phyloP scores from a whole-genome alignment of 225 moss, liverwort and hornwort species.

The Bryoerythrophyllum caledonicum region DNA sequence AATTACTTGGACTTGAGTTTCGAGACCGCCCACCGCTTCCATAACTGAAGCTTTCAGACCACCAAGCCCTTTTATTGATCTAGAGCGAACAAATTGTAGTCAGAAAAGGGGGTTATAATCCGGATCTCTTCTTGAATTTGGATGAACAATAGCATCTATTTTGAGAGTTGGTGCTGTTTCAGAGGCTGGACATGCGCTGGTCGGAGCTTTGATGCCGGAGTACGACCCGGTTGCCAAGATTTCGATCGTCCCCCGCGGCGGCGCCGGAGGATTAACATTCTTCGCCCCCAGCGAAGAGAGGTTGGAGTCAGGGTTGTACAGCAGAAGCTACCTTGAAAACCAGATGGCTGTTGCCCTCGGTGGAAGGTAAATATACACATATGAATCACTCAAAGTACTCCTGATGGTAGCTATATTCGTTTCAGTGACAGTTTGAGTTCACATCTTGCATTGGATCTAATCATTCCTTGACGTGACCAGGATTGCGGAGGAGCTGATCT shows the following conservation, averaged over 20 bases:
- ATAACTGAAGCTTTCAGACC: too few species aligned
- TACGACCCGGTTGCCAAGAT: conserved; percentile 83
- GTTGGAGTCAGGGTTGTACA: conserved; percentile 77
- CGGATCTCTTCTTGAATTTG: too few species aligned
- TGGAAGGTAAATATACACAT: conserved; percentile 49
- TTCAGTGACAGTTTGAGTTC: too few species aligned
- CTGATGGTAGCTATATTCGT: too few species aligned
- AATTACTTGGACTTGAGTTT: too few species aligned
- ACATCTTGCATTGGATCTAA: too few species aligned
- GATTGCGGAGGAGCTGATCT: conserved; percentile 79
- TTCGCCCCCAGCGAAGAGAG: conserved; percentile 86
- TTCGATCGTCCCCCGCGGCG: conserved; percentile 79
- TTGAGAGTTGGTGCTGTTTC: background rate
- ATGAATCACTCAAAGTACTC: background rate
- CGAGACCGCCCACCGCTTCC: too few species aligned
- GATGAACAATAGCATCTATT: too few species aligned
- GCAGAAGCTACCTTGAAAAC: conserved; percentile 73
- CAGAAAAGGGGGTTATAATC: too few species aligned
- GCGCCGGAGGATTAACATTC: conserved; percentile 82
- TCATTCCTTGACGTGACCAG: conserved; percentile 16
- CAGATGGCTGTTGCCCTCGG: conserved; percentile 86
- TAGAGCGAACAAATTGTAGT: too few species aligned
- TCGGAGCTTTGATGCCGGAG: conserved; percentile 81
- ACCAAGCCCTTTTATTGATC: too few species aligned
- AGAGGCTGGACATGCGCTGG: conserved; percentile 84